These are phyloP conservation scores for Ophiostoma piceae DNA, from an alignment of 2,329 filamentous ascomycete species.

Conservation along the genomic window DNA sequence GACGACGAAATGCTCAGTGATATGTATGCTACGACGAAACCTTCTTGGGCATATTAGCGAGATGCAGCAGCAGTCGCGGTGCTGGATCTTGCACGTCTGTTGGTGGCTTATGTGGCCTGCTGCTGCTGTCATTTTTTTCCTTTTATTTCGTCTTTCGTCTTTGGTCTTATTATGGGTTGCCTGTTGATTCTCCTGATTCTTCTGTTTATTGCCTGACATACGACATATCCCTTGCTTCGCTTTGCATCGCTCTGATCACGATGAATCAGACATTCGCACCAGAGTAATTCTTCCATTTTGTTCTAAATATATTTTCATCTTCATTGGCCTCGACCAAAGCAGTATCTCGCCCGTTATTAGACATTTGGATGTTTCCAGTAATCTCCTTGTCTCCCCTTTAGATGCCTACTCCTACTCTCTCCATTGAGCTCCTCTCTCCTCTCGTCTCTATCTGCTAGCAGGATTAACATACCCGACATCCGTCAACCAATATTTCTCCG, in stretches of 20 bases:
- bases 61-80: not conserved
- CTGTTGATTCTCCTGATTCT: too few relatives aligned
- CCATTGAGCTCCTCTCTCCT: not conserved
- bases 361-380: not conserved
- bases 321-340: not conserved
- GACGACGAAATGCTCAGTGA: too few relatives aligned
- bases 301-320: not conserved
- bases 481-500: constrained; percentile 6
- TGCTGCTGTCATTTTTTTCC: not conserved
- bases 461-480: not conserved
- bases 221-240: not conserved
- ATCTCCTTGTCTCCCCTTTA: not conserved
- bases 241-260: not conserved
- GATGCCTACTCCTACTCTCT: not conserved
- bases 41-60: not conserved
- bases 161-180: not conserved
- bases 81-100: not conserved
- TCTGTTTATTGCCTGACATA: not conserved
- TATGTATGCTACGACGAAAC: too few relatives aligned
- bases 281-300: not conserved
- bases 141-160: not conserved
- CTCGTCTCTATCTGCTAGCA: not conserved
- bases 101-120: not conserved
- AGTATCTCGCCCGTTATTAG: not conserved
- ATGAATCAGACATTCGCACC: not conserved